These are phyloP conservation scores for Paramecium caudatum DNA, from an alignment of 73 alveolate genomes.

Conservation along the genomic window DNA sequence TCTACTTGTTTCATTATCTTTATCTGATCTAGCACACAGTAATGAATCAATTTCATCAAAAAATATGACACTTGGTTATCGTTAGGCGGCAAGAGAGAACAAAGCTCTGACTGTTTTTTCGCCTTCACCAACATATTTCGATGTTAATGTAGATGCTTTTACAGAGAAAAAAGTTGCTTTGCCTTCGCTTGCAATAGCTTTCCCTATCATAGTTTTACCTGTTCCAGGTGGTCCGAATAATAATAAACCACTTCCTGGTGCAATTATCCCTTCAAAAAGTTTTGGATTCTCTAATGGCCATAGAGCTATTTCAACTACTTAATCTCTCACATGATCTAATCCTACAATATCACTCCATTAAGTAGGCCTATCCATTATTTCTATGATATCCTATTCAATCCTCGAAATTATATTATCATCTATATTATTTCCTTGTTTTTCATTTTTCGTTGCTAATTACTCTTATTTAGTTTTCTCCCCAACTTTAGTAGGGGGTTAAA, in stretches of 20 bases:
- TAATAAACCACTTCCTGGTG: constrained; percentile 74
- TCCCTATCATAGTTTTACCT: constrained; percentile 98
- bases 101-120: constrained; percentile 96
- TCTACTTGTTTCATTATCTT: constrained; percentile 97
- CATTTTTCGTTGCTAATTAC: neutral
- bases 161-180: constrained; percentile 94
- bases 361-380: constrained; percentile 26
- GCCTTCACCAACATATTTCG: constrained; percentile 99
- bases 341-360: constrained; percentile 76
- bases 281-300: constrained; percentile 76
- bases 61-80: constrained; percentile 98
- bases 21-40: constrained; percentile 94
- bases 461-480: constrained; percentile 19
- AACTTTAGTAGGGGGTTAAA: constrained; percentile 48
- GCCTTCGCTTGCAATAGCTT: constrained; percentile 97
- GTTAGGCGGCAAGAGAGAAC: constrained; percentile 93
- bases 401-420: constrained; percentile 11
- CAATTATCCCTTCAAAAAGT: constrained; percentile 68
- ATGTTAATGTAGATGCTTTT: constrained; percentile 93
- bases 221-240: constrained; percentile 99
- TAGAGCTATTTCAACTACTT: constrained; percentile 63
- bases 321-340: constrained; percentile 65
- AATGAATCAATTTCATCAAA: constrained; percentile 99
- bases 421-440: neutral
- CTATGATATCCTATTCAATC: constrained; percentile 43